Conservation (phyloP, 352 stramenopile genomes). For the Globisporangium radiosum region DNA sequence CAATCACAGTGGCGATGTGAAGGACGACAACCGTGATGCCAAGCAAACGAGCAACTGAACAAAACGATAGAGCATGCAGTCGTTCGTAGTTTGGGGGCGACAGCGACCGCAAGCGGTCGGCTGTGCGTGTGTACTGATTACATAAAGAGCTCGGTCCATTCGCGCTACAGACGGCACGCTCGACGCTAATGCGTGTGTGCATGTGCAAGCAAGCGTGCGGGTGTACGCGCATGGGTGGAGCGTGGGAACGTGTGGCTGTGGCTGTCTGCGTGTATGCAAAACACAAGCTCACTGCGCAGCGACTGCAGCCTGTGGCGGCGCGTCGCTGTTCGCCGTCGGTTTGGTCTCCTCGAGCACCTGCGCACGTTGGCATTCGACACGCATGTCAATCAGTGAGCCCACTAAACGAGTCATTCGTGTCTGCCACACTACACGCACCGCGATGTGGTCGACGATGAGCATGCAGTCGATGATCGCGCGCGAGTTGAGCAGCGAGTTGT, state of each 20-base stretch:
- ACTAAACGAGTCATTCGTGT: no score
- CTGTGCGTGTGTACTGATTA: background rate
- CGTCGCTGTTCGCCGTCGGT: slow-evolving; percentile 3
- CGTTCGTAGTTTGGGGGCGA: no score
- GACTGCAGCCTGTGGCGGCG: background rate
- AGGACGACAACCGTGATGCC: background rate
- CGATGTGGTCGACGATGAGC: slow-evolving; percentile 72
- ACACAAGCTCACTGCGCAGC: background rate
- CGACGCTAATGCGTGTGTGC: background rate
- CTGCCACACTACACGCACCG: slow-evolving; percentile 17
- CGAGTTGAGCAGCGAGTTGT: slow-evolving; percentile 84
- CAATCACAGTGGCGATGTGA: background rate
- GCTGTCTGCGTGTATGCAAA: background rate
- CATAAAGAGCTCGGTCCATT: background rate
- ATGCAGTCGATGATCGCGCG: slow-evolving; percentile 85
- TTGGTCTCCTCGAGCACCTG: slow-evolving; percentile 32
- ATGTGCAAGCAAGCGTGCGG: background rate
- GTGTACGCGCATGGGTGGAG: background rate
- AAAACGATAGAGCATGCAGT: background rate
- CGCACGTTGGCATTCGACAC: background rate
- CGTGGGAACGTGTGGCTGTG: background rate
- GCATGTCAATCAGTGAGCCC: no score
- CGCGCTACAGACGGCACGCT: background rate
- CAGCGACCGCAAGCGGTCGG: background rate
- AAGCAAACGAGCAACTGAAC: background rate